A percentile compares a stretch with the other conserved stretches of the same genome.
phyloP scores from a whole-genome alignment of 75 land plant genomes.

The Selaginella tamariscina region DNA sequence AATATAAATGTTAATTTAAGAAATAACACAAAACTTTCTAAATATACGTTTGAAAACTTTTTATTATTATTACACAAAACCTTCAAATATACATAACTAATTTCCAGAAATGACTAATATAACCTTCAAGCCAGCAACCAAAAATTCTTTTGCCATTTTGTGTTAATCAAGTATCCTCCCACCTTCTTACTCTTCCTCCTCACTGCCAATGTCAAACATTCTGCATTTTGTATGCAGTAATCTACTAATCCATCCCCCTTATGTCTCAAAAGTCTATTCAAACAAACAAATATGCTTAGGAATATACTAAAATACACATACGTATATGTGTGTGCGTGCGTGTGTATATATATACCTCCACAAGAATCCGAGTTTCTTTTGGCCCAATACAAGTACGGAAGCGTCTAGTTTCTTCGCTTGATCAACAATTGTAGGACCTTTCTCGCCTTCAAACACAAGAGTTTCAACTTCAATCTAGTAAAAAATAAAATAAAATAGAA shows the following conservation, averaged over 20 bases:
- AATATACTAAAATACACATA: no score
- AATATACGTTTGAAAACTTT: no score
- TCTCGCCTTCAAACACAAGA: constrained; percentile 52
- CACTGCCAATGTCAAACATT: constrained; percentile 61
- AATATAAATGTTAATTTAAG: no score
- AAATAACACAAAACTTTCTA: no score
- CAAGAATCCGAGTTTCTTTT: constrained; percentile 40
- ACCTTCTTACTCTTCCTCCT: constrained; percentile 44
- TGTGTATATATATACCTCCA: constrained; percentile 42
- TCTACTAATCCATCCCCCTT: constrained; percentile 43
- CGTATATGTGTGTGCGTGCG: no score
- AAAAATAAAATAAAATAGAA: no score
- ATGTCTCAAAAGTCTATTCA: no score
- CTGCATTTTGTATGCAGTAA: no score
- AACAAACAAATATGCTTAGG: no score
- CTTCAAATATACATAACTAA: no score
- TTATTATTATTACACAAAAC: no score
- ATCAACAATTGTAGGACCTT: constrained; percentile 39
- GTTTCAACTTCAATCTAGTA: constrained; percentile 52
- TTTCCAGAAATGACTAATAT: no score
- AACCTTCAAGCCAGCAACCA: constrained; percentile 68
- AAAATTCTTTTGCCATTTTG: constrained; percentile 67
- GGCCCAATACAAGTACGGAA: constrained; percentile 54
- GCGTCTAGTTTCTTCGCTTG: constrained; percentile 71
- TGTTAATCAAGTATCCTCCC: constrained; percentile 61